Percentiles rank a stretch among this genome's conserved stretches.
phyloP scores from a whole-genome alignment of 345 rosid species.

The Litchi chinensis region DNA sequence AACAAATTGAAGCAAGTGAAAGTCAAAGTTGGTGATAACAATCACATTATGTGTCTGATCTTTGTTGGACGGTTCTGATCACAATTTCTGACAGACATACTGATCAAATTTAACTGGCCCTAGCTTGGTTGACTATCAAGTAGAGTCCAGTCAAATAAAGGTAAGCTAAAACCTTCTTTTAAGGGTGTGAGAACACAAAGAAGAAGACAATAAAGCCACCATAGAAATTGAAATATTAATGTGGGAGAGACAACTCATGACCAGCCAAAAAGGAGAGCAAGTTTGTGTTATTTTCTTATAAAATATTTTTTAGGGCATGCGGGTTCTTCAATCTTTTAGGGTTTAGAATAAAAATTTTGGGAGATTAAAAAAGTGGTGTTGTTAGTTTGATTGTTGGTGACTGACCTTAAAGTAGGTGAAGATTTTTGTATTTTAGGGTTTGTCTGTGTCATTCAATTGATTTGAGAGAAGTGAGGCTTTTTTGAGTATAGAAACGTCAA shows the following conservation, averaged over 20 bases:
- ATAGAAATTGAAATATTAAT: constrained; percentile 12
- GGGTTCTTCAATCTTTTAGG: constrained; percentile 21
- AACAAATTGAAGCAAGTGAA: constrained; percentile 34
- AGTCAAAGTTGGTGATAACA: constrained; percentile 44
- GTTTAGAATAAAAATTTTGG: constrained; percentile 13
- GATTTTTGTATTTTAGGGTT: constrained; percentile 21
- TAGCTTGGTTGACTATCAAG: constrained; percentile 39
- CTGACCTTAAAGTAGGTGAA: constrained; percentile 21
- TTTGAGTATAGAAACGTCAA: constrained; percentile 1
- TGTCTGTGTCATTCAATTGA: constrained; percentile 24
- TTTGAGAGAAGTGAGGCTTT: not conserved
- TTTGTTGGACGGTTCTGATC: constrained; percentile 56
- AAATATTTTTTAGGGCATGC: constrained; percentile 24
- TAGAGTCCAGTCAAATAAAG: constrained; percentile 31
- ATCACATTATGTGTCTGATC: constrained; percentile 45
- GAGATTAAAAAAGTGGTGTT: constrained; percentile 21
- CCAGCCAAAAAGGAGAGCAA: constrained; percentile 41
- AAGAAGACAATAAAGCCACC: constrained; percentile 63
- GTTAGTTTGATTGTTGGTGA: not conserved
- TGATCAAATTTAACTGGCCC: constrained; percentile 5
- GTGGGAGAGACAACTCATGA: constrained; percentile 46
- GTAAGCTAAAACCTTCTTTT: constrained; percentile 43
- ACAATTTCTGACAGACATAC: constrained; percentile 48
- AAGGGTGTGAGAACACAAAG: constrained; percentile 50
- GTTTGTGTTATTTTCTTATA: constrained; percentile 34